Evolutionary conservation across 495 filamentous ascomycete genomes (phyloP).

Genomic region (Penicillium arizonense): DNA sequence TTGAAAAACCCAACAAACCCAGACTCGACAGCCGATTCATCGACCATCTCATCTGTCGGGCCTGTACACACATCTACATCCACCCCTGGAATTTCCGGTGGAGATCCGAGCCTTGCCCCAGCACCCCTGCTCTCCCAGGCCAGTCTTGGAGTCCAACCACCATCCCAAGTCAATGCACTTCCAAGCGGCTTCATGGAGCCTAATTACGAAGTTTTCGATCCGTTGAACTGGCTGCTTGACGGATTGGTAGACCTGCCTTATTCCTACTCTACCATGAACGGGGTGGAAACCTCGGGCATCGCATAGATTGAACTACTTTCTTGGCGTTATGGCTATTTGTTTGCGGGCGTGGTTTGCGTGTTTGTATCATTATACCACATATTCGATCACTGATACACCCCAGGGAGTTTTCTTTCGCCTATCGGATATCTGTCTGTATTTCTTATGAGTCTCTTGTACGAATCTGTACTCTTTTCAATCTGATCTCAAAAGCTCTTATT

Average conservation of each 20-base stretch:
- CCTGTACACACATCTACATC: constrained; percentile 29
- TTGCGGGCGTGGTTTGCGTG: constrained; percentile 17
- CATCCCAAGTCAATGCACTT: constrained; percentile 38
- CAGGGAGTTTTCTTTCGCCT: constrained; percentile 12
- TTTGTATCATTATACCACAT: constrained; percentile 34
- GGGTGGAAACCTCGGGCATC: constrained; percentile 41
- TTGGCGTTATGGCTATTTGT: constrained; percentile 12
- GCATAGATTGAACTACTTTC: constrained; percentile 19
- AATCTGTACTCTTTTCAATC: background rate
- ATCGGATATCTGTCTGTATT: constrained; percentile 7
- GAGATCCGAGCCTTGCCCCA: constrained; percentile 49
- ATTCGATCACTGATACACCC: constrained; percentile 22
- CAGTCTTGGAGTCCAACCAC: constrained; percentile 29
- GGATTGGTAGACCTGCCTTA: constrained; percentile 80
- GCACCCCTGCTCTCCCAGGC: constrained; percentile 37
- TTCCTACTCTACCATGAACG: constrained; percentile 38
- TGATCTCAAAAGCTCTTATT: background rate
- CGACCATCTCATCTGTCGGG: constrained; percentile 57
- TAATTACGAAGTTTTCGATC: constrained; percentile 83
- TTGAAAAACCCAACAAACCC: constrained; percentile 86
- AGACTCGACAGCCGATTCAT: constrained; percentile 72
- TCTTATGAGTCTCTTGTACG: constrained; percentile 1
- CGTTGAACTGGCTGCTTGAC: constrained; percentile 87
- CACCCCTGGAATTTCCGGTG: constrained; percentile 36
- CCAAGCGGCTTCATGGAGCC: constrained; percentile 59